Conservation (phyloP, 345 rosid species). For the Corymbia maculata region DNA sequence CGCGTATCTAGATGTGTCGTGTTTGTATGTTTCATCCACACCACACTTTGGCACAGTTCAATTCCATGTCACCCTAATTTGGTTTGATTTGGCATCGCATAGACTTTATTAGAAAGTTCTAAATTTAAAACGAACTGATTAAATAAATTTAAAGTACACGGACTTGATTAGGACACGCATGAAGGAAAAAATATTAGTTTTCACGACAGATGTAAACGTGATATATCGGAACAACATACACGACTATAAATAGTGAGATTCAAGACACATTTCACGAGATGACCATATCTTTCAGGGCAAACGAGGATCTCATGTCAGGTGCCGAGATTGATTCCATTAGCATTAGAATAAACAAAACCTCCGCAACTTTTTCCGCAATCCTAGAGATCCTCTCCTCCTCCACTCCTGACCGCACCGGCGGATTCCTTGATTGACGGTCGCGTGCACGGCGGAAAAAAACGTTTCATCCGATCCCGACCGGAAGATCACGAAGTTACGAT, state of each 20-base stretch:
- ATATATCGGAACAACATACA: background rate
- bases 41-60: accelerated
- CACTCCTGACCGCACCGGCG: background rate
- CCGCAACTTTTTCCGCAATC: background rate
- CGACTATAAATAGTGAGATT: background rate
- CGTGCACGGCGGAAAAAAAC: background rate
- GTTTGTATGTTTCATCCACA: background rate
- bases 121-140: background rate
- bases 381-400: background rate
- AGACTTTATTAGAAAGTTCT: background rate
- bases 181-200: background rate
- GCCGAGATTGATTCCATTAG: background rate
- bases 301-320: background rate
- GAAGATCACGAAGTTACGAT: background rate
- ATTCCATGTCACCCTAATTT: background rate
- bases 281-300: too few species aligned
- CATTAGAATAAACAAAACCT: background rate
- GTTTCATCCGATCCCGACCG: background rate
- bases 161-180: background rate
- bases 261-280: too few species aligned
- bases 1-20: accelerated
- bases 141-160: background rate
- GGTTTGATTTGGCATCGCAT: background rate
- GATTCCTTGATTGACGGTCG: background rate
- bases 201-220: accelerated